Conservation (phyloP, 768 basidiomycete species). For the Ramaria rubella region DNA sequence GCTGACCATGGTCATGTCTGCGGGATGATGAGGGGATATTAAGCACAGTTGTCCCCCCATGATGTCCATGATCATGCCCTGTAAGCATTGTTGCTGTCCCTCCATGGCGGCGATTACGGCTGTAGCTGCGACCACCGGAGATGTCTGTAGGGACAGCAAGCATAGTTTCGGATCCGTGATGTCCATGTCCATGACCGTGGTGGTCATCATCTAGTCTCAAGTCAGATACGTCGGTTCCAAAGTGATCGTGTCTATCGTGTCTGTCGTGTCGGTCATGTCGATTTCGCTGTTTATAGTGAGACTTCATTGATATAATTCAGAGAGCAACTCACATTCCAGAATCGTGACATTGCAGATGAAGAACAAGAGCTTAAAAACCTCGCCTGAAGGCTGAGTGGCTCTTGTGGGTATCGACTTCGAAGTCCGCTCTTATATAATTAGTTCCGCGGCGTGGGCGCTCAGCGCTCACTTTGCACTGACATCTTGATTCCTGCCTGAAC, state of each 20-base stretch:
- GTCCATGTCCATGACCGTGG: too few species aligned
- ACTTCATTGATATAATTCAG: background rate
- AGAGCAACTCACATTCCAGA: background rate
- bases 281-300: background rate
- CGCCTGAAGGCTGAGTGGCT: too few species aligned
- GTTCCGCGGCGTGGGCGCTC: background rate
- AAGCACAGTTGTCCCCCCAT: background rate
- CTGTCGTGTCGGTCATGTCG: background rate
- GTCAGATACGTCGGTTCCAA: too few species aligned
- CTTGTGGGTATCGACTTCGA: too few species aligned
- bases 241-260: too few species aligned
- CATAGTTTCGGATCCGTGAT: too few species aligned
- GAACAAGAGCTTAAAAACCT: background rate
- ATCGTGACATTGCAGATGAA: background rate
- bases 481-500: background rate
- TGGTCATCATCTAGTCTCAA: too few species aligned
- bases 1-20: background rate
- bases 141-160: background rate
- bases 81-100: background rate
- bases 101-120: background rate
- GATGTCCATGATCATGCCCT: background rate
- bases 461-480: background rate
- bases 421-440: background rate
- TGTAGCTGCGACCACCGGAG: too few species aligned
- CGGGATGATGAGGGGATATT: background rate